These are phyloP conservation scores for Petunia hybrid DNA, from an alignment of 305 asterid genomes.

Conservation along the genomic window DNA sequence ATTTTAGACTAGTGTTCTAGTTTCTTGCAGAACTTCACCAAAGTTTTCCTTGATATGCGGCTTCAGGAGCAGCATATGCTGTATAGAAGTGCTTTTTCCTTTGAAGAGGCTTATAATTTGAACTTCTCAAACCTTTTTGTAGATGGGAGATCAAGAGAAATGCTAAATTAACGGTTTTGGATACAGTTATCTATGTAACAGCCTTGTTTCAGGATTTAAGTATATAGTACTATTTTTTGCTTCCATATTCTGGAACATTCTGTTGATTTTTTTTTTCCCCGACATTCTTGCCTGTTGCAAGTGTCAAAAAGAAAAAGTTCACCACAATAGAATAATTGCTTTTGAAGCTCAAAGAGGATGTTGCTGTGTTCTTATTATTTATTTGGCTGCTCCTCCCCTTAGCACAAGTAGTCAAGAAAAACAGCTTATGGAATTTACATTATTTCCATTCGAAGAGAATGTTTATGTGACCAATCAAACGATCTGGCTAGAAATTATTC, in stretches of 20 bases:
- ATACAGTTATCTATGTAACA: slow-evolving; percentile 22
- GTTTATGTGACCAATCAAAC: slow-evolving; percentile 13
- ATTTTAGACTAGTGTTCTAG: slow-evolving; percentile 9
- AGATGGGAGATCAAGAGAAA: slow-evolving; percentile 26
- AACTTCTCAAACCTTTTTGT: slow-evolving; percentile 24
- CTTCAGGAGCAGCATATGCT: slow-evolving; percentile 10
- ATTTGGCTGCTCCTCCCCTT: neutral
- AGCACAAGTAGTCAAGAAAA: neutral
- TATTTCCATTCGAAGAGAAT: slow-evolving; percentile 13
- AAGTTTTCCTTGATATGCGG: slow-evolving; percentile 14
- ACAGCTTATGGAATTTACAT: neutral
- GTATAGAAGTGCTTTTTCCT: slow-evolving; percentile 25
- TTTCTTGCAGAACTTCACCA: neutral
- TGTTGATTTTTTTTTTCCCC: neutral
- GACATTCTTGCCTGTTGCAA: neutral
- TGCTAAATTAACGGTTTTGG: slow-evolving; percentile 27
- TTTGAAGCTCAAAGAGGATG: slow-evolving; percentile 5
- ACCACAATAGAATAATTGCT: slow-evolving; percentile 24
- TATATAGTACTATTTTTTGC: slow-evolving; percentile 23
- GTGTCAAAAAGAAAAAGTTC: neutral
- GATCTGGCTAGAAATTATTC: neutral
- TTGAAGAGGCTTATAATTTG: slow-evolving; percentile 30
- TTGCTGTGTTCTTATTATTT: neutral
- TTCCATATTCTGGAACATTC: slow-evolving; percentile 24
- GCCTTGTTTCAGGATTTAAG: slow-evolving; percentile 27